Base-by-base conservation (phyloP, 257 asterid genomes). In the Paraleonurus japonicus region DNA sequence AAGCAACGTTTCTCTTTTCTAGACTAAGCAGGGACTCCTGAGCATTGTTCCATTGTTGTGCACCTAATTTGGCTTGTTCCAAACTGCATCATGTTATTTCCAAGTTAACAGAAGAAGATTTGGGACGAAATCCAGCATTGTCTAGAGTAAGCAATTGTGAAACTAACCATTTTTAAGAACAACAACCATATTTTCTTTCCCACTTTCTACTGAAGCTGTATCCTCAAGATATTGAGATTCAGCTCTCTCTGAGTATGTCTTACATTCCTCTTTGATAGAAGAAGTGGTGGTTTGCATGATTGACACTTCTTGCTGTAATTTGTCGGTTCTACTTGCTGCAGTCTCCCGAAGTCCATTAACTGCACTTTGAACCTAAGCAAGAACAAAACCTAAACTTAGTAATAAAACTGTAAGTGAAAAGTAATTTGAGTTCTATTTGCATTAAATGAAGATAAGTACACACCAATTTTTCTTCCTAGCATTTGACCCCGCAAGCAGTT, bases 381-480 rank as follows among this genome's bases (percentile, higher is more conserved):
- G 24, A 65, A 39, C 54, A 61, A 12, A 26, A 24, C 20, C 45
- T 13, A 43, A n/a, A 17, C 11, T 13, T 12, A 48, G 23, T 23
- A 26, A 43, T 41, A 50, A 41, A n/a, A n/a, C n/a, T n/a, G n/a
- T n/a, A n/a, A n/a, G n/a, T n/a, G n/a, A n/a, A n/a, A n/a, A n/a
- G n/a, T n/a, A n/a, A n/a, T n/a, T n/a, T n/a, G 33, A 4, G 47
- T 45, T 15, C 51, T 19, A 51, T 17, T 51, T 16, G 24, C 1
- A 54, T 20, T 20, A n/a, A 8, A 19, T 20, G 15, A 53, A 20
- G 4, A 19, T 12, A 48, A 20, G 47, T 70, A 43, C 78, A 20
- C 81, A 92, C 98, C 98, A 93, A 77, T 72, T 86, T 85, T 79
- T 86, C 89, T 93, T 93, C 85, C 96, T 80, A 70, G 89, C 87